Conservation (phyloP, 2,329 filamentous ascomycete species). For the Fusarium verrucosum region DNA sequence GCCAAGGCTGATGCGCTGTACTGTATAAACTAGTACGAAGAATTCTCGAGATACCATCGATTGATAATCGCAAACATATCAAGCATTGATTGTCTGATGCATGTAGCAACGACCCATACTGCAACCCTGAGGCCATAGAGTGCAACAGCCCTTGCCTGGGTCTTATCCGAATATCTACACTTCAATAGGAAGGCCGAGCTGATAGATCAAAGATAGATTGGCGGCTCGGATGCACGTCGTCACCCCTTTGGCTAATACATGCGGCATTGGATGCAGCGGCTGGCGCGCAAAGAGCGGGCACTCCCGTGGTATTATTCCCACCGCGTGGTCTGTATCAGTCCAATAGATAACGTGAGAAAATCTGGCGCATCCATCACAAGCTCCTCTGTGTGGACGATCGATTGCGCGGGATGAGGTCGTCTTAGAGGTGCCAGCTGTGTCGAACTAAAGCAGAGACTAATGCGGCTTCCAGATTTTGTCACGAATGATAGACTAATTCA, state of each 20-base stretch:
- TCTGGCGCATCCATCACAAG: constrained; percentile 28
- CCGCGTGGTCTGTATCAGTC: constrained; percentile 28
- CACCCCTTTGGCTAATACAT: constrained; percentile 30
- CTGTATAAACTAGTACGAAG: constrained; percentile 3
- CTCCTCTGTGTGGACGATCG: constrained; percentile 14
- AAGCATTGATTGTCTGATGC: constrained; percentile 14
- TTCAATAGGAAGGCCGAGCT: constrained; percentile 31
- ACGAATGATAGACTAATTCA: constrained; percentile 19
- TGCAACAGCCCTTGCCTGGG: constrained; percentile 16
- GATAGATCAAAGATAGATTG: constrained; percentile 23
- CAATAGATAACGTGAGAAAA: constrained; percentile 31
- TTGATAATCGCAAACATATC: neutral
- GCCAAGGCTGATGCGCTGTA: neutral
- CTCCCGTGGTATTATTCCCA: constrained; percentile 40
- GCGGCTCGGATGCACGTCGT: constrained; percentile 23
- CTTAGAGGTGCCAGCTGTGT: constrained; percentile 15
- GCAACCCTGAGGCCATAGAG: constrained; percentile 6
- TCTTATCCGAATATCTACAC: constrained; percentile 28
- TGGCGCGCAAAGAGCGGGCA: constrained; percentile 42
- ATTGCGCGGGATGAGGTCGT: constrained; percentile 10
- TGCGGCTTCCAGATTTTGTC: constrained; percentile 29
- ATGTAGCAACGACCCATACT: constrained; percentile 3
- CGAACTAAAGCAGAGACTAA: constrained; percentile 17
- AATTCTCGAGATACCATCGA: neutral
- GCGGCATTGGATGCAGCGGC: constrained; percentile 36